Conservation (phyloP, 1,139 yeast species). For the Magnusiomyces suaveolens region DNA sequence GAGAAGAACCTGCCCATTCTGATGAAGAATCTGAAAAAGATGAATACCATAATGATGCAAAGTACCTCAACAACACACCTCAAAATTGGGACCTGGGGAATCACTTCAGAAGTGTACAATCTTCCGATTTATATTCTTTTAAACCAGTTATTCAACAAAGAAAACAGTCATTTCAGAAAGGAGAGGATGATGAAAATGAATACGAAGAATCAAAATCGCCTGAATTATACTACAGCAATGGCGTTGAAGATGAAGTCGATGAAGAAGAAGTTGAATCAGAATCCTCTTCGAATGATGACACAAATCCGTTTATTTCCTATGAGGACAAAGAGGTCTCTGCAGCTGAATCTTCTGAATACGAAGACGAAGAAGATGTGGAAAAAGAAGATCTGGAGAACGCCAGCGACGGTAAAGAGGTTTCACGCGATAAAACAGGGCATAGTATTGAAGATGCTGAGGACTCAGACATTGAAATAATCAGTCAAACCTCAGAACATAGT, state of each 20-base stretch:
- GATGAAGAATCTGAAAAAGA: conserved; percentile 7
- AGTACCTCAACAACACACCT: not conserved
- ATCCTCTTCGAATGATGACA: not conserved
- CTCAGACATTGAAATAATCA: not conserved
- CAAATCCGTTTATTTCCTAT: not conserved
- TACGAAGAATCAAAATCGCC: not conserved
- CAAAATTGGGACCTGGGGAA: not conserved
- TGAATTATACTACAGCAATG: not conserved
- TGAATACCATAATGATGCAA: not conserved
- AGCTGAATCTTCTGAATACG: not conserved
- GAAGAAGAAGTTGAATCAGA: not conserved
- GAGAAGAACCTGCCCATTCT: conserved; percentile 12
- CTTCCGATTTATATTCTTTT: not conserved
- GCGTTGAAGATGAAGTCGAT: not conserved
- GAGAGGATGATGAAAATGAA: too few relatives aligned
- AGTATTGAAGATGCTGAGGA: not conserved
- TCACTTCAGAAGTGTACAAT: not conserved
- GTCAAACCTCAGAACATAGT: not conserved
- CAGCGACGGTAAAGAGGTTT: not conserved
- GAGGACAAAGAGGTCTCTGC: not conserved
- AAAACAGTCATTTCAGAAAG: too few relatives aligned
- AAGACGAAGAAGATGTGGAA: not conserved
- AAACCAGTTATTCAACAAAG: not conserved
- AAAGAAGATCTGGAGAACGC: not conserved
- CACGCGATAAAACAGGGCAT: not conserved